Base-by-base conservation (phyloP, 148 eudicot genomes). In the Rhododendron simsii region DNA sequence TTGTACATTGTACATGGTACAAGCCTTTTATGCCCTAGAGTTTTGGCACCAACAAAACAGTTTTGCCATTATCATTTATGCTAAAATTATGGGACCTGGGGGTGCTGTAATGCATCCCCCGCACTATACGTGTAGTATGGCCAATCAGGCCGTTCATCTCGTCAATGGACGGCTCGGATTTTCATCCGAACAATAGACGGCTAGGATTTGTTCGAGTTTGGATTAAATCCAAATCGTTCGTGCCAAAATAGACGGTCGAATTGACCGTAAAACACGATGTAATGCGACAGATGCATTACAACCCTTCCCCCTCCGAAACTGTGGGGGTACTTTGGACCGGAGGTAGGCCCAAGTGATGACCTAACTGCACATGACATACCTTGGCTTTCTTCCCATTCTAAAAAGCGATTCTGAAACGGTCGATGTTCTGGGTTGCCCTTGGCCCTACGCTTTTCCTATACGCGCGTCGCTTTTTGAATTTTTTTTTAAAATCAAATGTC, bases 331-430 rank as follows among this genome's bases (percentile, higher is more conserved):
- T 18, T 55, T 57, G 7, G 21, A 55, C 10, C 0, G 50, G 57
- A 53, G 5, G 75, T 69, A 13, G 75, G 75, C 75, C 75, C 37
- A 30, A 30, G 33, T 67, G 74, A 26, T 67, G 74, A 26, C 15
- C 74, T 10, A 26, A 69, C 75, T 13, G 39, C 75, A 69, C 75
- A 69, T 69, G 75, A 69, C 75, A 30, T 69, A 37, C 75, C 75
- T 30, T 69, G 37, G 39, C 75, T 12, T 69, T 30, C 37, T 69
- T 26, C 33, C 15, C 73, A n/a, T 65, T 65, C 73, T 0, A 28
- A 28, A 69, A 69, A 69, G 75, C 37, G 75, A 69, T 69, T 69
- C 75, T 69, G 13, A 69, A 69, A 69, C 75, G 75, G 75, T 69
- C 75, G 7, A 28, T 63, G 28, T 69, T 69, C 2, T 3, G 30